Conservation (phyloP, 1,284 basidiomycete species). For the Ustilago lituana region DNA sequence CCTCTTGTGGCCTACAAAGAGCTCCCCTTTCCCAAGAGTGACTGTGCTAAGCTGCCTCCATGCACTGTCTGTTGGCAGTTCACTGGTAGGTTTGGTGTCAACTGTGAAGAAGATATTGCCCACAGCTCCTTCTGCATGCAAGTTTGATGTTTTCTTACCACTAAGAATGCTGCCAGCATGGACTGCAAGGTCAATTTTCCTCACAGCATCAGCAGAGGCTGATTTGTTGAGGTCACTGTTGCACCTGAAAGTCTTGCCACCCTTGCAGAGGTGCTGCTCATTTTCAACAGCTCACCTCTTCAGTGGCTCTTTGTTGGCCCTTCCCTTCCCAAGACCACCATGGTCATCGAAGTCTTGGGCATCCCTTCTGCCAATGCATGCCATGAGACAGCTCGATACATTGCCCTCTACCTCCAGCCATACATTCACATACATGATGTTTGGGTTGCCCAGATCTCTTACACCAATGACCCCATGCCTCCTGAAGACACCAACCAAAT, state of each 20-base stretch:
- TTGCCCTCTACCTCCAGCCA: too few relatives aligned
- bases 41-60: background rate
- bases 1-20: background rate
- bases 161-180: background rate
- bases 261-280: background rate
- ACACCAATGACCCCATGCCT: background rate
- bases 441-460: background rate
- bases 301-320: background rate
- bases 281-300: background rate
- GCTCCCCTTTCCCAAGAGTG: background rate
- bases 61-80: slow-evolving; percentile 2
- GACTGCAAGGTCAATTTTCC: background rate
- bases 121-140: background rate
- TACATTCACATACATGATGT: background rate
- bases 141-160: background rate
- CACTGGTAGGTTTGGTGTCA: background rate
- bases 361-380: background rate
- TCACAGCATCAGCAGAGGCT: background rate
- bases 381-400: too few relatives aligned
- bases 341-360: background rate
- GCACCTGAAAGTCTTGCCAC: background rate
- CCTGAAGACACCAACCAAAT: background rate
- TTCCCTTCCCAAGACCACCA: background rate
- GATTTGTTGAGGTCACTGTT: background rate
- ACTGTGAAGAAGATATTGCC: background rate